Base-by-base conservation (phyloP, 2,329 filamentous ascomycete species). In the Paecilomyces niveus region DNA sequence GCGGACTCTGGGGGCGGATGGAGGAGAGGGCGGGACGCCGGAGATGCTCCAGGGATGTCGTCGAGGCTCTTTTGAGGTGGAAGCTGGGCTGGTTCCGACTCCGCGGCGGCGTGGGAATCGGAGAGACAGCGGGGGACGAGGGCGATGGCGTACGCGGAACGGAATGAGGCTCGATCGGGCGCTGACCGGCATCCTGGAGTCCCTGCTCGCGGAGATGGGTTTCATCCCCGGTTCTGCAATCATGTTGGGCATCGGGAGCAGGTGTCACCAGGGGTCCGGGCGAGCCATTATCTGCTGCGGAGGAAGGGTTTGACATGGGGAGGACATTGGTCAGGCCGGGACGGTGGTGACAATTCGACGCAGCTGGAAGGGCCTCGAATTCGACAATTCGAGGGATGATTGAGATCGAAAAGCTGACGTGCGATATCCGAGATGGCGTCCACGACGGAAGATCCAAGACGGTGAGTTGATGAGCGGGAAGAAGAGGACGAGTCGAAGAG, bases 271-370 rank as follows among this genome's bases (percentile, higher is more conserved):
- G 68, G 68, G 73, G 66, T 68, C 67, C 66, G 68, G 74, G 69
- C 67, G 70, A 68, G 70, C 72, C 67, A 66, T 74, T 65, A 70
- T 72, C 72, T 66, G 72, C 65, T 69, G 71, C 75, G 69, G 74
- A 71, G 72, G 73, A 70, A 72, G 73, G 72, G 59, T 70, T 77
- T 76, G 78, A 80, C 78, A 80, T 80, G 78, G 72, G 72, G 73
- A 75, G 72, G 70, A 79, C 78, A 80, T 80, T 77, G 75, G 77
- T 76, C 70, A 73, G 67, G 66, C 61, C 63, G 67, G 64, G 67
- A 68, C 62, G 63, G 63, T 49, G 51, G 55, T 29, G 54, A 32
- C 26, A 21, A 32, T 24, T 52, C 50, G 50, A 52, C 22, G 50
- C 22, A 29, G 26, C 50, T 5, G 21, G 50, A 24, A 29, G 8